phyloP scores from a whole-genome alignment of 192 early-diverging fungal species.

The Thamnidium elegans region DNA sequence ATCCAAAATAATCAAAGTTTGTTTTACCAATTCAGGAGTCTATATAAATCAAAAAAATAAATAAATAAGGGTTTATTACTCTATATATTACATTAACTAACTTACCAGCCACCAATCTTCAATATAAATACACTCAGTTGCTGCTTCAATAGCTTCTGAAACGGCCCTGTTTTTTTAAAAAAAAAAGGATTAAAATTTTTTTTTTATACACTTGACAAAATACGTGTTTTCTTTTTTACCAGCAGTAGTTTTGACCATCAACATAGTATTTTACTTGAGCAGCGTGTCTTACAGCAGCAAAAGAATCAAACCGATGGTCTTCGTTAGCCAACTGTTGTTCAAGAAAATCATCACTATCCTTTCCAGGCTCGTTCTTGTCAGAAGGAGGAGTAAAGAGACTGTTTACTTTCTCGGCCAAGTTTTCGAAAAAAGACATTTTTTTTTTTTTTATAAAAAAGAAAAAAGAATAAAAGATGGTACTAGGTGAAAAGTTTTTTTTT shows the following conservation, averaged over 20 bases:
- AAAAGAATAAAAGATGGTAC: not conserved
- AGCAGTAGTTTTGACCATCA: conserved; percentile 78
- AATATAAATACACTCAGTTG: conserved; percentile 66
- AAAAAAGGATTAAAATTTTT: not conserved
- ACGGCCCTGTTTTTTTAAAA: conserved; percentile 50
- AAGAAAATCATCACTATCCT: conserved; percentile 38
- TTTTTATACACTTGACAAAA: not conserved
- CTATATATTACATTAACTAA: not conserved
- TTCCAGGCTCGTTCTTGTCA: not conserved
- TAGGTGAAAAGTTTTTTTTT: not conserved
- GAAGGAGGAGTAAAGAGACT: conserved; percentile 31
- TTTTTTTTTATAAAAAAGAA: not conserved
- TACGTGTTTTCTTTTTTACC: conserved; percentile 20
- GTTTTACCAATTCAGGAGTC: conserved; percentile 67
- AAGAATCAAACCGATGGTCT: conserved; percentile 65
- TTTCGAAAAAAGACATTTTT: conserved; percentile 14
- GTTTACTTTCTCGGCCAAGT: conserved; percentile 4
- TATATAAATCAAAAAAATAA: not conserved
- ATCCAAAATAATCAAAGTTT: not conserved
- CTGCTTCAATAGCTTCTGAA: conserved; percentile 68
- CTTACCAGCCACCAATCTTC: conserved; percentile 84
- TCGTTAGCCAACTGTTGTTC: conserved; percentile 34
- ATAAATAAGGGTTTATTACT: not conserved
- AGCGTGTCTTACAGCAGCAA: conserved; percentile 68
- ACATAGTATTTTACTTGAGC: conserved; percentile 68